Evolutionary conservation across 257 asterid species (phyloP).

Genomic region (Nicotiana paniculata): DNA sequence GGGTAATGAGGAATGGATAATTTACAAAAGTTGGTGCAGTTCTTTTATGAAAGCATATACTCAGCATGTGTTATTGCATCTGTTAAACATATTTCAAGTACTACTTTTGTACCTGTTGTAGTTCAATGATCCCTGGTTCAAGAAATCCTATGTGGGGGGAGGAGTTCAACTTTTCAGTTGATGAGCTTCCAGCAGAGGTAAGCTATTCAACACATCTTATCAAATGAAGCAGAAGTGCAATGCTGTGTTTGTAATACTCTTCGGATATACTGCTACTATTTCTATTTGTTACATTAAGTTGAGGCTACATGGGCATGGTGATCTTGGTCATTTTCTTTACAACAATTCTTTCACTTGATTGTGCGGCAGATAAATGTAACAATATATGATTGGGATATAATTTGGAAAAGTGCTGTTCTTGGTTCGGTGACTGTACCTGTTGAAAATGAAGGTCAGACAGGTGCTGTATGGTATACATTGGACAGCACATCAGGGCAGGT

Average conservation of each 20-base stretch:
- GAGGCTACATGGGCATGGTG: neutral
- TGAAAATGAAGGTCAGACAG: constrained; percentile 70
- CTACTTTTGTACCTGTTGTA: constrained; percentile 26
- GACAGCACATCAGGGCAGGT: constrained; percentile 94
- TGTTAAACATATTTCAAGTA: neutral
- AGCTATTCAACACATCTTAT: constrained; percentile 3
- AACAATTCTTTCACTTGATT: constrained; percentile 10
- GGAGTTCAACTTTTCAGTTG: constrained; percentile 83
- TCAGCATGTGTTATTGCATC: neutral
- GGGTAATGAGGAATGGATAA: neutral
- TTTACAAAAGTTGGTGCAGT: neutral
- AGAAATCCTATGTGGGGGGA: constrained; percentile 99
- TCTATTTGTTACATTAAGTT: neutral
- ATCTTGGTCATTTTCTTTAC: neutral
- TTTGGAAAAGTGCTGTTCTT: constrained; percentile 84
- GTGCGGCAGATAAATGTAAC: constrained; percentile 70
- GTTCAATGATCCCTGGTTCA: constrained; percentile 97
- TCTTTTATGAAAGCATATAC: neutral
- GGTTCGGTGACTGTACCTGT: constrained; percentile 69
- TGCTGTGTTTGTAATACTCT: neutral
- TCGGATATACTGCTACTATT: neutral
- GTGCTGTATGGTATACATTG: constrained; percentile 77
- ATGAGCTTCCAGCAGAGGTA: constrained; percentile 86
- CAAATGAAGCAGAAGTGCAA: neutral
- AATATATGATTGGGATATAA: constrained; percentile 82